A percentile compares a stretch with the other conserved stretches of the same genome.
These are phyloP conservation scores for Citrus inodora DNA, from an alignment of 345 rosid species.

Conservation along the genomic window DNA sequence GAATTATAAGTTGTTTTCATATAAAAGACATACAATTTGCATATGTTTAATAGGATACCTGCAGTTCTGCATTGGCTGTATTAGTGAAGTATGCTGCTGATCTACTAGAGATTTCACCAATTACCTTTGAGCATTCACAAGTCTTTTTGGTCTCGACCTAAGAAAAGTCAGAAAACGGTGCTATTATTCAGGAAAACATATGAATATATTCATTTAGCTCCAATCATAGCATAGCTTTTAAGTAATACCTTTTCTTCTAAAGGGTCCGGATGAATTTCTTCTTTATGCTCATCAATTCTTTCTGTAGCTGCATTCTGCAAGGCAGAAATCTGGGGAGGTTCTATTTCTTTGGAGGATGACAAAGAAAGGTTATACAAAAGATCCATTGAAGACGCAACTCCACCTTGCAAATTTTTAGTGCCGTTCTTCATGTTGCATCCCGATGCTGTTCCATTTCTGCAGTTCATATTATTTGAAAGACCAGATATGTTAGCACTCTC, in stretches of 20 bases:
- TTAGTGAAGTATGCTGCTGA: conserved; percentile 6
- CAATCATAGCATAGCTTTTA: background rate
- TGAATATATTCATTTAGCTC: background rate
- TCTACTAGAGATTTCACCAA: conserved; percentile 14
- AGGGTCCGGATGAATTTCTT: conserved; percentile 14
- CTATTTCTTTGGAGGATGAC: conserved; percentile 17
- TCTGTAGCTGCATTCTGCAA: background rate
- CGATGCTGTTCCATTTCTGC: background rate
- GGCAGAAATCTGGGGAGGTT: conserved; percentile 10
- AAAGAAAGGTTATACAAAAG: conserved; percentile 29
- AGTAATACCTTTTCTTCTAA: conserved; percentile 21
- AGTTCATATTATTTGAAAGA: conserved; percentile 12
- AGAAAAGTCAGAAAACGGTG: background rate
- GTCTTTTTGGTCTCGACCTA: conserved; percentile 13
- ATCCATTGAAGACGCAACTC: conserved; percentile 23
- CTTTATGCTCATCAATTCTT: conserved; percentile 14
- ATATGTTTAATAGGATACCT: conserved; percentile 27
- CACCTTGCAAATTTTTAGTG: background rate
- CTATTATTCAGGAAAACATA: background rate
- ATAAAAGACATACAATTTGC: background rate
- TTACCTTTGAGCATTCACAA: conserved; percentile 15
- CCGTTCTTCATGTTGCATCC: conserved; percentile 1
- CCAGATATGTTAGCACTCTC: background rate
- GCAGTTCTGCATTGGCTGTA: conserved; percentile 25
- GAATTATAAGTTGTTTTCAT: background rate